These are phyloP conservation scores for Grigorovia yakushimaensis DNA, from an alignment of 805 yeast genomes.

Conservation along the genomic window DNA sequence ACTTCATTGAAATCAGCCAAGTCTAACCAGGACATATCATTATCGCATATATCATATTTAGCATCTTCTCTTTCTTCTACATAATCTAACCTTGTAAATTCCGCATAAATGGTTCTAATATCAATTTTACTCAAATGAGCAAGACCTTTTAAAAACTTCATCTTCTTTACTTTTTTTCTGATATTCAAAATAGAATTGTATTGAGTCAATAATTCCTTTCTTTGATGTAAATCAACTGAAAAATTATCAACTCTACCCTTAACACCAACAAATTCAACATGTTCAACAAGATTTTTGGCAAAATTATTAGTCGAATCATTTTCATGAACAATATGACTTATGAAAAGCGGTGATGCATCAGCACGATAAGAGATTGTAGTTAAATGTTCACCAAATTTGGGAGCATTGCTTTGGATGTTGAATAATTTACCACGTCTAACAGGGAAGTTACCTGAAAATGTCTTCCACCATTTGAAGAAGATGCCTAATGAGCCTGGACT, in stretches of 20 bases:
- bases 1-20: constrained; percentile 52
- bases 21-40: constrained; percentile 55
- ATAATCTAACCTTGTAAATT: constrained; percentile 29
- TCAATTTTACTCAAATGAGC: constrained; percentile 48
- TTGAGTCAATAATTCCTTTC: constrained; percentile 38
- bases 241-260: constrained; percentile 50
- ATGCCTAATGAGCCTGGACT: constrained; percentile 58
- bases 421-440: constrained; percentile 67
- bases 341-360: constrained; percentile 57
- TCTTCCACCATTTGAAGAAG: constrained; percentile 78
- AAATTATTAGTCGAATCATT: constrained; percentile 24
- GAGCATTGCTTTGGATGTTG: constrained; percentile 41
- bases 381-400: constrained; percentile 67
- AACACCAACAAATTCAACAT: constrained; percentile 55
- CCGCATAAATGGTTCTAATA: constrained; percentile 44
- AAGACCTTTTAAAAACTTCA: constrained; percentile 61
- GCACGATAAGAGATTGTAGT: constrained; percentile 74
- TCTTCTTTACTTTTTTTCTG: constrained; percentile 39
- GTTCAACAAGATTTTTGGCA: constrained; percentile 11
- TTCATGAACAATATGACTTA: constrained; percentile 59
- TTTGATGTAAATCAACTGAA: constrained; percentile 57
- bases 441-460: constrained; percentile 77
- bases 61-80: constrained; percentile 12
- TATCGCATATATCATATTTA: constrained; percentile 37
- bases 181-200: constrained; percentile 38